Base-by-base conservation (phyloP, 208 protist genomes). In the Wallacemonas collosoma region DNA sequence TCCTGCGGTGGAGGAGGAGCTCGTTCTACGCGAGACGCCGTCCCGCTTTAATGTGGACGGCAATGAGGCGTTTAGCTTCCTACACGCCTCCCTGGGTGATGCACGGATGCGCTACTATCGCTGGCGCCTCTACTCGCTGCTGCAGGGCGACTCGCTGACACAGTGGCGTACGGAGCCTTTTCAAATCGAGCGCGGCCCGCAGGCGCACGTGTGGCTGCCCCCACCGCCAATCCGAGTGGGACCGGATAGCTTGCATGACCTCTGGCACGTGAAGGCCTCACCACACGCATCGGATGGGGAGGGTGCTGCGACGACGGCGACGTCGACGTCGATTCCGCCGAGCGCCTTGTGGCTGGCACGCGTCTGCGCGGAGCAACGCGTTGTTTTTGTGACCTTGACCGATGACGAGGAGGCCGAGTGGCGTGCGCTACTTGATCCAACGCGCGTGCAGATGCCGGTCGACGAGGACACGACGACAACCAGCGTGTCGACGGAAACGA, bases 51-150 rank as follows among this genome's bases (percentile, higher is more conserved):
- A 79, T 68, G 45, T 72, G 0, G 15, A 71, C 45, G 72, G 58
- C 48, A 95, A 95, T 71, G 63, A 72, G 4, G 67, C 73, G 62
- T 95, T 95, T 71, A 73, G 71, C 36, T 95, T 95, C 68, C 76
- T 95, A 0, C 63, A 78, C 50, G 73, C 62, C 0, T 51, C 68
- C 9, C 90, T 82, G 73, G 75, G 82, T 9, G 75, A 93, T 50
- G 81, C 90, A 0, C 79, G 71, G 44, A 72, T 89, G 71, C 60
- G 91, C 26, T 96, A 96, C 81, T 96, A 96, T 80, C 88, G 91
- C 68, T 96, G 91, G 89, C 78, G 89, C 8, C 72, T 96, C 14
- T 96, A 93, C 80, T 91, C 91, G 11, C 71, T 94, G 15, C 74
- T 96, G 45, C 88, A 96, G 67, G 88, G 88, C 14, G 91, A 94